Conservation (phyloP, 2,329 filamentous ascomycete genomes). For the Rasamsonia emersonii region DNA sequence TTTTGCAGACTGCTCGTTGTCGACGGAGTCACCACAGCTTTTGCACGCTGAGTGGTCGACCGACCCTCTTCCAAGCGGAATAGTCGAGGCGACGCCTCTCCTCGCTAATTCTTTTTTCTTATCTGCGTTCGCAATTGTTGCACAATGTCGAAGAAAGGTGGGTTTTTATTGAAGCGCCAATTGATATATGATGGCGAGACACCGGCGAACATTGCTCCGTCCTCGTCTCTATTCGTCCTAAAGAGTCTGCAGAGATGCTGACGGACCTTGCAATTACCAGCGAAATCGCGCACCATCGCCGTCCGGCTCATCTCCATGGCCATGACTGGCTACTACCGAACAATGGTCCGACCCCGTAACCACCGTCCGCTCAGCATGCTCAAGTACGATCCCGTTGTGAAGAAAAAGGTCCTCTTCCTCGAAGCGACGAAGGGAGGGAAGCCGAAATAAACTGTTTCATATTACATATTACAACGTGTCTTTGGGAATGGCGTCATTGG, state of each 20-base stretch:
- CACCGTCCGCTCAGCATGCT: conserved; percentile 88
- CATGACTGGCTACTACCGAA: conserved; percentile 96
- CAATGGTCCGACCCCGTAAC: conserved; percentile 71
- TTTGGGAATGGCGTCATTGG: too few relatives aligned
- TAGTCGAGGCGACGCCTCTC: too few relatives aligned
- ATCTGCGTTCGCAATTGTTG: background rate
- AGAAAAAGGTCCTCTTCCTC: conserved; percentile 90
- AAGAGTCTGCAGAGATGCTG: background rate
- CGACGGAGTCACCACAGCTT: too few relatives aligned
- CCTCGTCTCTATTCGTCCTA: background rate
- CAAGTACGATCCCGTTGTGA: conserved; percentile 97
- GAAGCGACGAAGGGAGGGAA: conserved; percentile 77
- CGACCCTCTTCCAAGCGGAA: too few relatives aligned
- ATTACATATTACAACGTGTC: too few relatives aligned
- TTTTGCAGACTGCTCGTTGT: too few relatives aligned
- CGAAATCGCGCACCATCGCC: conserved; percentile 82
- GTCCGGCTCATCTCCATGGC: conserved; percentile 97
- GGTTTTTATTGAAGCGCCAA: background rate
- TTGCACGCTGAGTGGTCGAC: too few relatives aligned
- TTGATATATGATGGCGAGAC: background rate
- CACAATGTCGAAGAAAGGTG: conserved; percentile 10
- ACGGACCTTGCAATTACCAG: conserved; percentile 38
- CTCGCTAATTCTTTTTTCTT: too few relatives aligned
- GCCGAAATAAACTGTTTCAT: conserved; percentile 26
- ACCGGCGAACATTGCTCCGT: background rate